These are phyloP conservation scores for Penicillium sp. DNA, from an alignment of 2,329 filamentous ascomycete genomes.

Conservation along the genomic window DNA sequence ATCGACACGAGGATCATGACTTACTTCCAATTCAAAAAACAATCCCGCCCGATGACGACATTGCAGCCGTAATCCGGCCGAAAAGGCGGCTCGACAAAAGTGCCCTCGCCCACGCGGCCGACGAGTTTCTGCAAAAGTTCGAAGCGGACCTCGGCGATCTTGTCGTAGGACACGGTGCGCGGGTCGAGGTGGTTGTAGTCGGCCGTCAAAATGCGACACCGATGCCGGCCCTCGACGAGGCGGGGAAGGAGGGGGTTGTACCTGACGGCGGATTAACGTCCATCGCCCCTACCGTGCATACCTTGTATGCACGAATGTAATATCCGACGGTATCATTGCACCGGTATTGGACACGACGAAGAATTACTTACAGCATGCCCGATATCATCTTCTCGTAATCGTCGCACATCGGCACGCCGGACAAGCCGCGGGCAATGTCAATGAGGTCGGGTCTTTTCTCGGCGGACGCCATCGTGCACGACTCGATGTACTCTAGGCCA, in stretches of 20 bases:
- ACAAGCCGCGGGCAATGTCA: conserved; percentile 27
- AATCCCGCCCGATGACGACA: conserved; percentile 29
- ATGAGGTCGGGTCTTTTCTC: conserved; percentile 33
- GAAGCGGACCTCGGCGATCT: conserved; percentile 25
- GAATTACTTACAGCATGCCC: conserved; percentile 32
- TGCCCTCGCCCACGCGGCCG: conserved; percentile 29
- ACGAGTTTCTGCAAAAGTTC: conserved; percentile 29
- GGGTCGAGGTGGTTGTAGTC: conserved; percentile 33
- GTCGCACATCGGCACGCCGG: conserved; percentile 31
- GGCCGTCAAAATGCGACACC: conserved; percentile 24
- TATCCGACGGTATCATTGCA: too few relatives aligned
- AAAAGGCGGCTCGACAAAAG: conserved; percentile 34
- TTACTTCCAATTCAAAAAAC: conserved; percentile 36
- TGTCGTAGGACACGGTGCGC: conserved; percentile 25
- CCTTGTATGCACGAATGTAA: neutral
- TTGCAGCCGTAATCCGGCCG: conserved; percentile 36
- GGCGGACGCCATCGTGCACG: conserved; percentile 19
- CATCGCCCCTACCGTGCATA: neutral
- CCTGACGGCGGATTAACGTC: conserved; percentile 9
- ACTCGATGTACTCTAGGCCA: neutral
- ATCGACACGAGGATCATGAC: neutral
- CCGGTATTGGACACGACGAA: neutral
- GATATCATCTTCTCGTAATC: conserved; percentile 38
- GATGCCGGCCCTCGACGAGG: conserved; percentile 30
- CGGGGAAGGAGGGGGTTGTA: conserved; percentile 30